phyloP scores from a whole-genome alignment of 2,329 filamentous ascomycete species.

The Tolypocladium capitatum region DNA sequence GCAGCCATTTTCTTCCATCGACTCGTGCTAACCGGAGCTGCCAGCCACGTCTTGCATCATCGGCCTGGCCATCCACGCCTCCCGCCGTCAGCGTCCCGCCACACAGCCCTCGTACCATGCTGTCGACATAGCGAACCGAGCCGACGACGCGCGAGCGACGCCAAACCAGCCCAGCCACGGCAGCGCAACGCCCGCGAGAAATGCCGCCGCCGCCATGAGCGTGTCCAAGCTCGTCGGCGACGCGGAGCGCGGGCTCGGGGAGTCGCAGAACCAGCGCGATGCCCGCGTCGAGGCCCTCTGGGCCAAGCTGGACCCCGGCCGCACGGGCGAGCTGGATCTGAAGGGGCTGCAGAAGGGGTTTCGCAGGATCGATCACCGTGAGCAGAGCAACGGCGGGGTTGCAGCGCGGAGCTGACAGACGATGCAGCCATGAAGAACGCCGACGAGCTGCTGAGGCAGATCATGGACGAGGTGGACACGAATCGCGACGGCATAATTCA shows the following conservation, averaged over 20 bases:
- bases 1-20: not conserved
- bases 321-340: constrained; percentile 69
- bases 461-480: constrained; percentile 72
- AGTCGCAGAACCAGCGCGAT: constrained; percentile 68
- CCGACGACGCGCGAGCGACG: constrained; percentile 5
- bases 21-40: constrained; percentile 1
- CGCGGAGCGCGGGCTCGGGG: constrained; percentile 53
- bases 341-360: constrained; percentile 75
- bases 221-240: constrained; percentile 35
- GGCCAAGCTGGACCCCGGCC: constrained; percentile 64
- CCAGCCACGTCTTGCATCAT: not conserved
- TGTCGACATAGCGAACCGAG: constrained; percentile 1
- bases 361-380: constrained; percentile 83
- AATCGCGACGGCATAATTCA: constrained; percentile 83
- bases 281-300: constrained; percentile 74
- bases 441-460: constrained; percentile 66
- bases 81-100: not conserved
- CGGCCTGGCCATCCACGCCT: not conserved
- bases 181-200: constrained; percentile 12
- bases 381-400: constrained; percentile 12
- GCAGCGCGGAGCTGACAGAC: constrained; percentile 9
- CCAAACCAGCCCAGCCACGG: constrained; percentile 3
- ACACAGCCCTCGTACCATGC: not conserved
- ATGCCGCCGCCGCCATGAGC: constrained; percentile 23
- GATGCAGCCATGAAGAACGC: constrained; percentile 69